phyloP scores from a whole-genome alignment of 805 yeast species.

The Kuraishia borneana region DNA sequence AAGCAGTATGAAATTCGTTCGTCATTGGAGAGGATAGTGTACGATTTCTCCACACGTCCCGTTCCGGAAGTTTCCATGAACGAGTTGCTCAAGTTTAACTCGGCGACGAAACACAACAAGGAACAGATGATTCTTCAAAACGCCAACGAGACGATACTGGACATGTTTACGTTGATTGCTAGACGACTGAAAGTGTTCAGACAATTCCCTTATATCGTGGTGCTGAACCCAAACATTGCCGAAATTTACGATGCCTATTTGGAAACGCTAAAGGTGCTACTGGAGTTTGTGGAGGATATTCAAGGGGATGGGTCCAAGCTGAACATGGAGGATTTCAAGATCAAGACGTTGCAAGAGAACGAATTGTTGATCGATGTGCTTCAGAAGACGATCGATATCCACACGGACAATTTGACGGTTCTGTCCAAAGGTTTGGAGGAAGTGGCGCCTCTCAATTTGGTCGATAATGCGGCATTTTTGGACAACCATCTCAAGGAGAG shows the following conservation, averaged over 20 bases:
- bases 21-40: slow-evolving; percentile 45
- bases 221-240: slow-evolving; percentile 79
- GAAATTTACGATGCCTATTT: slow-evolving; percentile 66
- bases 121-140: slow-evolving; percentile 24
- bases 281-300: slow-evolving; percentile 20
- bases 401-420: slow-evolving; percentile 74
- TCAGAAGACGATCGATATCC: slow-evolving; percentile 54
- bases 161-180: slow-evolving; percentile 52
- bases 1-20: slow-evolving; percentile 41
- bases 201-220: slow-evolving; percentile 70
- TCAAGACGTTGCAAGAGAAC: slow-evolving; percentile 40
- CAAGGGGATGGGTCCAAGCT: not conserved
- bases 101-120: slow-evolving; percentile 17
- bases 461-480: slow-evolving; percentile 33
- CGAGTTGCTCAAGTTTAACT: slow-evolving; percentile 33
- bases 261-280: slow-evolving; percentile 47
- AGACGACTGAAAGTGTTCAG: slow-evolving; percentile 62
- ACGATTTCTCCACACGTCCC: slow-evolving; percentile 40
- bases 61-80: slow-evolving; percentile 43
- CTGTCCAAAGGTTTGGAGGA: slow-evolving; percentile 70
- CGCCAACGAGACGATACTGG: slow-evolving; percentile 46
- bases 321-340: slow-evolving; percentile 17
- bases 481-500: slow-evolving; percentile 74
- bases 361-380: slow-evolving; percentile 36
- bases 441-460: slow-evolving; percentile 26